Evolutionary conservation across 495 filamentous ascomycete genomes (phyloP).

Genomic region (Daldinia childiae): DNA sequence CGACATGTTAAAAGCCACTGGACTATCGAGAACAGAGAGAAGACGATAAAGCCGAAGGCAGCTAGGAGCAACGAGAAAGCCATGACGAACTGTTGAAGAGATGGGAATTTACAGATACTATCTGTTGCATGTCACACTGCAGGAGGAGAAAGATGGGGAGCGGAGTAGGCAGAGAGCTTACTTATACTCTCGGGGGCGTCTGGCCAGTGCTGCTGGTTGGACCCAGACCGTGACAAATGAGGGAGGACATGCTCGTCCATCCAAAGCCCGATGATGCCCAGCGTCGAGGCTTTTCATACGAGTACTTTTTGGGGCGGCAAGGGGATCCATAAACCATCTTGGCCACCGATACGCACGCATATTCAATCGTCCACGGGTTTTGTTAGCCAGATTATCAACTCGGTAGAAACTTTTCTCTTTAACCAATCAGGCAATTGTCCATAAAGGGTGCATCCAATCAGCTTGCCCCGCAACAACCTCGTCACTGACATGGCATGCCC

Average conservation of each 20-base stretch:
- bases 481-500: conserved; percentile 40
- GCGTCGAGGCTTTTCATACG: conserved; percentile 29
- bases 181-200: conserved; percentile 35
- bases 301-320: conserved; percentile 38
- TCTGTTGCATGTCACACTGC: conserved; percentile 35
- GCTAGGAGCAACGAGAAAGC: conserved; percentile 36
- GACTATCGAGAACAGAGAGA: conserved; percentile 25
- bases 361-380: conserved; percentile 41
- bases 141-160: conserved; percentile 33
- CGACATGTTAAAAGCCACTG: conserved; percentile 37
- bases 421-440: conserved; percentile 44
- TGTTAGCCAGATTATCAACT: conserved; percentile 41
- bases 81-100: conserved; percentile 20
- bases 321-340: conserved; percentile 38
- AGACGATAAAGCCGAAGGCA: conserved; percentile 24
- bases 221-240: conserved; percentile 43
- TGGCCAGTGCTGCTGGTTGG: conserved; percentile 38
- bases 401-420: conserved; percentile 43
- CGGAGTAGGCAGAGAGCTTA: conserved; percentile 40
- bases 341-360: conserved; percentile 41
- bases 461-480: conserved; percentile 37
- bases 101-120: conserved; percentile 9
- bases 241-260: conserved; percentile 20
- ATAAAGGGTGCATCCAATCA: conserved; percentile 36
- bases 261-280: conserved; percentile 44